Base-by-base conservation (phyloP, 2,329 filamentous ascomycete species). In the Fonsecaea pedrosoi region DNA sequence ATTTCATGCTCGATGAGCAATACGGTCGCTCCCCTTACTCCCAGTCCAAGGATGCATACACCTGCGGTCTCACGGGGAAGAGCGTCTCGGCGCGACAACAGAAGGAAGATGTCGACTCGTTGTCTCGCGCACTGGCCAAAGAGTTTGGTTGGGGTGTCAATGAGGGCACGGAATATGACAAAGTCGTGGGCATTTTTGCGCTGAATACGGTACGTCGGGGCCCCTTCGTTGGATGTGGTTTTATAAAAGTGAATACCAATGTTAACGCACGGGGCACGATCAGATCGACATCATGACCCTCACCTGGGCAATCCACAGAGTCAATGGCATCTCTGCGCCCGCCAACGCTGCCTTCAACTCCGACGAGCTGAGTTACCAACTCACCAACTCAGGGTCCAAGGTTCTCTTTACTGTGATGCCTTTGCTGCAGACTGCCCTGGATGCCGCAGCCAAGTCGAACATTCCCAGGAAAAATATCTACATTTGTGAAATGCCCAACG, bases 131-230 rank as follows among this genome's bases (percentile, higher is more conserved):
- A 25, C 80, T 96, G 38, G 85, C 86, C 48, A 88, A 90, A 75
- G 87, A 91, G 69, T 84, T 95, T 66, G 88, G 86, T 53, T 93
- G 91, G 84, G 77, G 84, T 54, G 87, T 90, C 7, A 89, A 91
- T 71, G 77, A 87, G 64, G 91, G 90, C 12, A 86, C 87, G 0
- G 90, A 94, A 76, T 95, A 90, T 89, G 91, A 95, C 74, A 92
- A 93, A 77, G 90, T 94, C 30, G 82, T 92, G 56, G 89, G 84
- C 4, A 81, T 94, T 34, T 96, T 92, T 79, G 89, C 89, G n/a
- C 78, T 93, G 66, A 96, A 96, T 76, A 92, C 91, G 35, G 90
- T 92, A 78, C n/a, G 62, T 21, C n/a, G 10, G 9, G 18, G n/a
- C 15, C n/a, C 21, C 9, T 42, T 3, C n/a, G 5, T 42, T 42